A percentile compares a stretch with the other conserved stretches of the same genome.
Evolutionary conservation across 2,329 filamentous ascomycete species (phyloP).

Genomic region (Ophiocordyceps australis): DNA sequence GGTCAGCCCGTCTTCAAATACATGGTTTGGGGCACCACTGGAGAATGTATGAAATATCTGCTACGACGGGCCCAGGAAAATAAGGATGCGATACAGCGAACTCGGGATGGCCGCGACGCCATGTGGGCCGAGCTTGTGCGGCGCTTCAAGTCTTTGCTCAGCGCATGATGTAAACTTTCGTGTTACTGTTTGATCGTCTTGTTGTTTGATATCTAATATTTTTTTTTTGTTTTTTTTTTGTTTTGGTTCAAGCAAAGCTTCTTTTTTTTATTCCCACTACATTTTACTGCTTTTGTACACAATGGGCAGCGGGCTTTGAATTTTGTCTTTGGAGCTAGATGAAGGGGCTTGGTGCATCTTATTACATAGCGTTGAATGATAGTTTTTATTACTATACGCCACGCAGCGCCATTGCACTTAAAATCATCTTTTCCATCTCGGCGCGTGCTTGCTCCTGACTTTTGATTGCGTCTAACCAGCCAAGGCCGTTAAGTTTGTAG

Average conservation of each 20-base stretch:
- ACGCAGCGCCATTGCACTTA: conserved; percentile 56
- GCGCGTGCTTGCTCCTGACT: conserved; percentile 23
- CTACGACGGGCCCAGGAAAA: conserved; percentile 48
- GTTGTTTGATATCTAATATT: conserved; percentile 1
- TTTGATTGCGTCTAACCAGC: conserved; percentile 25
- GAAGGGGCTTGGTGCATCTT: too few species aligned
- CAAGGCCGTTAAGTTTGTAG: conserved; percentile 61
- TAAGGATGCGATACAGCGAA: conserved; percentile 48
- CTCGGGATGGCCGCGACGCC: conserved; percentile 40
- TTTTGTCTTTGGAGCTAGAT: too few species aligned
- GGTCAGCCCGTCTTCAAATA: conserved; percentile 46
- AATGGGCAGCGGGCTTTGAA: too few species aligned
- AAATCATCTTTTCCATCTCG: conserved; percentile 49
- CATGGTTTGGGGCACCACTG: conserved; percentile 49
- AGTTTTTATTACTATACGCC: too few species aligned
- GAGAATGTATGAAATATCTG: conserved; percentile 77
- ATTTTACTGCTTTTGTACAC: too few species aligned
- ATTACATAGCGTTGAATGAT: too few species aligned
- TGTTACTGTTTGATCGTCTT: neutral
- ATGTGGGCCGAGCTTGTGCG: conserved; percentile 43
- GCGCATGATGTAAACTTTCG: conserved; percentile 11
- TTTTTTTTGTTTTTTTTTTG: neutral
- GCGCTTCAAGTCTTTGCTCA: conserved; percentile 25
- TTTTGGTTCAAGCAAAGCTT: too few species aligned
- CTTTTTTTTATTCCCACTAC: too few species aligned